Percentiles rank a stretch among this genome's conserved stretches.
phyloP scores from a whole-genome alignment of 2,329 filamentous ascomycete genomes.

The Phoma sp. region DNA sequence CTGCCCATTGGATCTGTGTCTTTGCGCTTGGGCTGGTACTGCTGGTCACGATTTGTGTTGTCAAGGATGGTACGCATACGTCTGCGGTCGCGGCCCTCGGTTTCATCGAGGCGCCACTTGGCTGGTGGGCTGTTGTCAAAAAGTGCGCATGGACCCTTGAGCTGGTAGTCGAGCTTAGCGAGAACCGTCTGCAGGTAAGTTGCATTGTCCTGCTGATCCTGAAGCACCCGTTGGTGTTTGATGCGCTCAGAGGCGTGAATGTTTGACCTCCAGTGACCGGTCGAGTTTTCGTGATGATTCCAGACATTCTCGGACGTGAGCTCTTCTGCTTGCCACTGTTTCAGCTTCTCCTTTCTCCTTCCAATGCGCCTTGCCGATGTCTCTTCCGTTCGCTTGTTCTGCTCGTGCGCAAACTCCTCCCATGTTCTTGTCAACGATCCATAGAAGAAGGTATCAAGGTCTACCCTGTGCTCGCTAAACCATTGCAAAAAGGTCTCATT shows the following conservation, averaged over 20 bases:
- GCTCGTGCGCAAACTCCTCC: slow-evolving; percentile 83
- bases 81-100: slow-evolving; percentile 95
- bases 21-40: slow-evolving; percentile 85
- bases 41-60: slow-evolving; percentile 66
- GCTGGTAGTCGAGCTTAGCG: slow-evolving; percentile 76
- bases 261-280: slow-evolving; percentile 91
- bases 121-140: slow-evolving; percentile 69
- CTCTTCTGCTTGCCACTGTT: slow-evolving; percentile 77
- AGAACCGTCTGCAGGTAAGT: slow-evolving; percentile 78
- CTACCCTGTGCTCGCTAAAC: slow-evolving; percentile 81
- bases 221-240: slow-evolving; percentile 85
- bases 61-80: slow-evolving; percentile 85
- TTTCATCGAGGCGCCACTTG: slow-evolving; percentile 94
- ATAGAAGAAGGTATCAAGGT: slow-evolving; percentile 83
- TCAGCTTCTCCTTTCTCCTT: slow-evolving; percentile 82
- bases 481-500: slow-evolving; percentile 86
- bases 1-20: slow-evolving; percentile 60
- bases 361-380: slow-evolving; percentile 72
- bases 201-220: slow-evolving; percentile 92
- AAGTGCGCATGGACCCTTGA: slow-evolving; percentile 80
- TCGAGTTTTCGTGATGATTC: slow-evolving; percentile 83
- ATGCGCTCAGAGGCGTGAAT: slow-evolving; percentile 91
- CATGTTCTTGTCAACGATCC: slow-evolving; percentile 80
- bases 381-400: slow-evolving; percentile 82
- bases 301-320: slow-evolving; percentile 73